Evolutionary conservation across 495 filamentous ascomycete species (phyloP), one percentile per base, ranked within the genome.

Genomic region (Podospora didyma): DNA sequence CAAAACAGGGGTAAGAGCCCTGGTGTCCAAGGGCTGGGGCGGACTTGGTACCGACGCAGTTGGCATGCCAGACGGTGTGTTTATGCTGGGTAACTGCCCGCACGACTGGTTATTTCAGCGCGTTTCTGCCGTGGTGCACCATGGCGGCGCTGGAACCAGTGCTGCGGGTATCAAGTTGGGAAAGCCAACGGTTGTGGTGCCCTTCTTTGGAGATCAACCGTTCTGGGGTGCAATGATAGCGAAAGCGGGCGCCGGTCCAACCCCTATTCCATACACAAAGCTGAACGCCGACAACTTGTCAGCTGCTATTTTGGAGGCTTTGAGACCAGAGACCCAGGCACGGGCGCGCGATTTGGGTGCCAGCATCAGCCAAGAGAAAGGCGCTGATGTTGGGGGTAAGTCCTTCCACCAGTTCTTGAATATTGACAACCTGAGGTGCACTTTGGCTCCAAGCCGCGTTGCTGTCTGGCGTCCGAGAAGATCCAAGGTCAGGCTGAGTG

Each of bases 161-260:
- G 89, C 89, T 2, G 84, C 83, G 2, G 89, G 89, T 4, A 82
- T 94, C 46, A 75, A 83, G 2, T 69, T 78, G 0, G 88, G 86
- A 1, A 79, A 81, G 35, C 89, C 89, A 3, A 92, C 89, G 0
- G 78, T 89, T 1, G 78, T 94, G 22, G 82, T 94, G 9, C 89
- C 89, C 0, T 94, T 94, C 72, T 93, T 94, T 62, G 89, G 89
- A 4, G 89, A 93, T 54, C 89, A 93, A 64, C 85, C 87, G 1
- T 93, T 92, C 58, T 93, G 89, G 89, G 89, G 89, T 17, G 73
- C 80, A 1, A 89, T 93, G 79, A 81, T 93, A 20, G 83, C 85
- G 2, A 75, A 70, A 45, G 84, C 88, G 17, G 86, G 87, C 5
- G 89, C 89, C 1, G 89, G 89, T 3, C 89, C 89, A 0, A 60